Evolutionary conservation across 2,329 filamentous ascomycete genomes (phyloP).

Genomic region (Apiospora marii): DNA sequence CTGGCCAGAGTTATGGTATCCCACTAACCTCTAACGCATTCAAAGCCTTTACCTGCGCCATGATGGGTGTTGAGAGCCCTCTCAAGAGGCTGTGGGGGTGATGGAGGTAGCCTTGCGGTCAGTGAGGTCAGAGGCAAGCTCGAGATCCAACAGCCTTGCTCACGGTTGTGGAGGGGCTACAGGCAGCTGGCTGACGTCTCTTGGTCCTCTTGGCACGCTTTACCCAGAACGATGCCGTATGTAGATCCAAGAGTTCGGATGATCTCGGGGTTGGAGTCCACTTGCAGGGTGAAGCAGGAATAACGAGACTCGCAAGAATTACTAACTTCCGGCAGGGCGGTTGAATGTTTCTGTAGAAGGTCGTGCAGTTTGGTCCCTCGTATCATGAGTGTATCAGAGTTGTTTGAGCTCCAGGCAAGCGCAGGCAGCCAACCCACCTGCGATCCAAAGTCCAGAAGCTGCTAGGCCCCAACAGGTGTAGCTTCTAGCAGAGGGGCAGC

Average conservation of each 20-base stretch:
- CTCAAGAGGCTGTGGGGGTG: slow-evolving; percentile 20
- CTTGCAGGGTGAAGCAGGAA: neutral
- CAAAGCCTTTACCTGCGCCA: slow-evolving; percentile 77
- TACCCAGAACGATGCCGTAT: neutral
- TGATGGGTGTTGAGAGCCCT: slow-evolving; percentile 46
- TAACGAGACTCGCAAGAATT: neutral
- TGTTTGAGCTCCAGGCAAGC: slow-evolving; percentile 23
- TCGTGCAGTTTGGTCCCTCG: neutral
- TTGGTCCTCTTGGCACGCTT: slow-evolving; percentile 6
- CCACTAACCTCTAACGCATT: slow-evolving; percentile 67
- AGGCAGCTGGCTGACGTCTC: slow-evolving; percentile 1
- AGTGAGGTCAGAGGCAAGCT: slow-evolving; percentile 24
- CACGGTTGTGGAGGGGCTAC: neutral
- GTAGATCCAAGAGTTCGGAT: slow-evolving; percentile 13
- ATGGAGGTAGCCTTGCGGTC: slow-evolving; percentile 28
- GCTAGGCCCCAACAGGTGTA: neutral
- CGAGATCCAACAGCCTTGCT: slow-evolving; percentile 26
- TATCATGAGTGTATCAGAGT: slow-evolving; percentile 23
- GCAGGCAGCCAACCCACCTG: slow-evolving; percentile 1
- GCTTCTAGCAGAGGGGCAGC: neutral
- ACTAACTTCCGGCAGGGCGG: slow-evolving; percentile 2
- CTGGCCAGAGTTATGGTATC: slow-evolving; percentile 22
- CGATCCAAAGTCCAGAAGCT: neutral
- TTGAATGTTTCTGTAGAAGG: slow-evolving; percentile 9
- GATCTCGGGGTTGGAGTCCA: slow-evolving; percentile 6